phyloP scores from a whole-genome alignment of 257 asterid species.

The Solanum chmielewskii region DNA sequence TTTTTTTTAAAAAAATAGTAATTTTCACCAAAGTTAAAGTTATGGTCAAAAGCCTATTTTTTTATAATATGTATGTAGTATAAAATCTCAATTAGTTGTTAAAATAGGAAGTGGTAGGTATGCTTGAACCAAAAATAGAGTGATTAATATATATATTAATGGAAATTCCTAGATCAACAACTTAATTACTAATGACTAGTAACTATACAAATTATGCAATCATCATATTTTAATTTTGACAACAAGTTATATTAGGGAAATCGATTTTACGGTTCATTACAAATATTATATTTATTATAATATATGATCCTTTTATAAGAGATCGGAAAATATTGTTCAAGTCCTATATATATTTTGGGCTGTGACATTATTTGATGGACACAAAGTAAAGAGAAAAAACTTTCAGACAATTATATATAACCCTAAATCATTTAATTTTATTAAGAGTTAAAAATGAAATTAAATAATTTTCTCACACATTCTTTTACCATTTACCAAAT shows the following conservation, averaged over 20 bases:
- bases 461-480: neutral
- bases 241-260: neutral
- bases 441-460: accelerated
- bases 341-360: neutral
- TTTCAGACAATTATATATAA: accelerated
- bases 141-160: neutral
- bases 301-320: neutral
- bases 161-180: neutral
- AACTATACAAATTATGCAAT: neutral
- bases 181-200: neutral
- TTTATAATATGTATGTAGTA: neutral
- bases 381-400: neutral
- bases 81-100: neutral
- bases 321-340: accelerated
- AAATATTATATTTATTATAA: neutral
- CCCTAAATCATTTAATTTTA: no score
- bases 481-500: neutral
- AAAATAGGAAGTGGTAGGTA: neutral
- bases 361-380: neutral
- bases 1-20: neutral
- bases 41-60: neutral
- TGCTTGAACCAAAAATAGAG: neutral
- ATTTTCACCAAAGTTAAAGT: neutral
- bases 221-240: neutral
- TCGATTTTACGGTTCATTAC: neutral